Percentiles rank a stretch among this genome's conserved stretches.
These are phyloP conservation scores for Pythium dissotocum DNA, from an alignment of 352 stramenopile species.

Conservation along the genomic window DNA sequence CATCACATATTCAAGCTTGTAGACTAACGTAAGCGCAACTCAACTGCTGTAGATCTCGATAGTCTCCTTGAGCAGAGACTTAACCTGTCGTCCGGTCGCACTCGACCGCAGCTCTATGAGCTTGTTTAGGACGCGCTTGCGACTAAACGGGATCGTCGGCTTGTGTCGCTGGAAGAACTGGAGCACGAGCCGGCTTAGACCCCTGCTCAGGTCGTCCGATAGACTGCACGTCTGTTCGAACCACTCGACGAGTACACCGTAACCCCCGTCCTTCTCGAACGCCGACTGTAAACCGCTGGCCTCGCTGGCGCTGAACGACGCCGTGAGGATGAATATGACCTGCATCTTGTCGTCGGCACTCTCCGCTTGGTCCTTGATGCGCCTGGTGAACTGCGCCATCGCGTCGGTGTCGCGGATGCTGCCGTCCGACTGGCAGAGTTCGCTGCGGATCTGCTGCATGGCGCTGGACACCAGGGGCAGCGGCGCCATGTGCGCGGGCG, in stretches of 20 bases:
- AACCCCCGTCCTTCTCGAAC: constrained; percentile 65
- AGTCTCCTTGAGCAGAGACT: constrained; percentile 40
- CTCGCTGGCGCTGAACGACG: constrained; percentile 39
- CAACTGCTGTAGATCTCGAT: constrained; percentile 31
- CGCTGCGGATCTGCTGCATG: constrained; percentile 36
- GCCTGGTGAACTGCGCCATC: constrained; percentile 45
- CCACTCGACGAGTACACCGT: constrained; percentile 60
- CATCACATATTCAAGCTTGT: neutral
- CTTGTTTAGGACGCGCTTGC: constrained; percentile 39
- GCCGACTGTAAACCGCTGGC: constrained; percentile 24
- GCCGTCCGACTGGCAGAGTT: constrained; percentile 42
- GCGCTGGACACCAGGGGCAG: constrained; percentile 46
- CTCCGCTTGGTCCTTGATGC: constrained; percentile 35
- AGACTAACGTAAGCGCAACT: constrained; percentile 2
- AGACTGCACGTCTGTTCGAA: constrained; percentile 48
- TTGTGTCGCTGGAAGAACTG: constrained; percentile 53
- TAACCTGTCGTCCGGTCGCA: constrained; percentile 37
- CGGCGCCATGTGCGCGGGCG: constrained; percentile 14
- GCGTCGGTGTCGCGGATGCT: constrained; percentile 36
- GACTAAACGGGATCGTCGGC: constrained; percentile 45
- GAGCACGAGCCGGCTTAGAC: constrained; percentile 51
- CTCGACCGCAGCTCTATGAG: constrained; percentile 30
- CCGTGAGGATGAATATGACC: constrained; percentile 57
- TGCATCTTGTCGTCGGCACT: constrained; percentile 57
- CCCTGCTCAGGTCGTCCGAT: constrained; percentile 47